phyloP scores from a whole-genome alignment of 768 basidiomycete species.

The Boletus patriciae region DNA sequence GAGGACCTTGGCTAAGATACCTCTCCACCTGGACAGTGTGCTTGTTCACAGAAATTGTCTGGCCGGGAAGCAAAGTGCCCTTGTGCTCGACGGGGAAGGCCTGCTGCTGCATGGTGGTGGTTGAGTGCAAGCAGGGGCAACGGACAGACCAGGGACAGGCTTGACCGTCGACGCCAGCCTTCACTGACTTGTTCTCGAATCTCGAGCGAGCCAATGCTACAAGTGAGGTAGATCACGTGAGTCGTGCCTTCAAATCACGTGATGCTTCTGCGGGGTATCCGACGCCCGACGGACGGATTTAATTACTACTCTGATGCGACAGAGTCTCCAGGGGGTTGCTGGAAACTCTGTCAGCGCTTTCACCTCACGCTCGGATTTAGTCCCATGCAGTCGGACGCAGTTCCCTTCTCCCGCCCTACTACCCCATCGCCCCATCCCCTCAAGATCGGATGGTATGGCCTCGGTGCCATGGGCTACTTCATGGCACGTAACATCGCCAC shows the following conservation, averaged over 20 bases:
- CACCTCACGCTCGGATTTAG: conserved; percentile 1
- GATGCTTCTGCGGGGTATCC: not conserved
- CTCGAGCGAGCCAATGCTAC: not conserved
- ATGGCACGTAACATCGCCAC: conserved; percentile 83
- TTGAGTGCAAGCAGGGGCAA: conserved; percentile 1
- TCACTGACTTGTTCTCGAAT: not conserved
- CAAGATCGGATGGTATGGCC: conserved; percentile 46
- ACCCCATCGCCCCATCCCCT: conserved; percentile 44
- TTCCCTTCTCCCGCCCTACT: conserved; percentile 60
- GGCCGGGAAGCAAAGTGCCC: conserved; percentile 76
- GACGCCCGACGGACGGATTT: not conserved
- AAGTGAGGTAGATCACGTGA: conserved; percentile 16
- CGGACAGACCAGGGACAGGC: conserved; percentile 4
- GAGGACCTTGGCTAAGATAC: conserved; percentile 89
- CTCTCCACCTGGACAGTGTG: conserved; percentile 89
- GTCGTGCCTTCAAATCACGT: conserved; percentile 1
- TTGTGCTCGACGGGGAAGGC: conserved; percentile 48
- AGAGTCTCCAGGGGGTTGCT: no score
- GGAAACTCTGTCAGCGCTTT: not conserved
- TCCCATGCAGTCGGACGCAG: conserved; percentile 11
- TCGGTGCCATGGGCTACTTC: conserved; percentile 69
- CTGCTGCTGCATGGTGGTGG: conserved; percentile 41
- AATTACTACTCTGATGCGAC: no score
- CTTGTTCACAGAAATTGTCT: conserved; percentile 87
- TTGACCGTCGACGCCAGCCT: conserved; percentile 2